Conservation (phyloP, 495 filamentous ascomycete species). For the Mytilinidion resinicola region DNA sequence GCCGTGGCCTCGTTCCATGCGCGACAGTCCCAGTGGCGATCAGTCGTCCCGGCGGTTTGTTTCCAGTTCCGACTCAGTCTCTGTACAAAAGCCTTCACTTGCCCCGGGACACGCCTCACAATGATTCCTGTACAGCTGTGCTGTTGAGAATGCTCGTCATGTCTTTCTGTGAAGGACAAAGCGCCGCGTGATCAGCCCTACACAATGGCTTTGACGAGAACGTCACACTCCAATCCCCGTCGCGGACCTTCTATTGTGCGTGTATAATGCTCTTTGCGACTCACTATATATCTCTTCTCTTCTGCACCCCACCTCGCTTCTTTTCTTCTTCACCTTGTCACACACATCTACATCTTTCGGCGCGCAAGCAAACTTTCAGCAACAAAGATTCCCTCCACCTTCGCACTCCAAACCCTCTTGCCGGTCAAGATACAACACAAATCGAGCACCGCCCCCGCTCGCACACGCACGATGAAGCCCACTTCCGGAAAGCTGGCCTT, state of each 20-base stretch:
- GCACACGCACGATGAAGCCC: neutral
- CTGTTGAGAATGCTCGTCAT: no score
- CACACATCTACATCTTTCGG: neutral
- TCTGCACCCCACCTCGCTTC: neutral
- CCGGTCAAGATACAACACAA: no score
- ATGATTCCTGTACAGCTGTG: neutral
- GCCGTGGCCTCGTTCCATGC: neutral
- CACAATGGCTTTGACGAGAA: neutral
- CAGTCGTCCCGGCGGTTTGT: neutral
- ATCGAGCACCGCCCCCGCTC: neutral
- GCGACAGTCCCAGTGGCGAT: neutral
- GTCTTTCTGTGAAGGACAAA: neutral
- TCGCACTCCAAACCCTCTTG: neutral
- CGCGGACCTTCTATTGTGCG: neutral
- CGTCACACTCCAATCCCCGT: neutral
- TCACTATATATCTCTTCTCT: no score
- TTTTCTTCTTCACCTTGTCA: neutral
- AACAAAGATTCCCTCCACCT: neutral
- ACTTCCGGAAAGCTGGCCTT: constrained; percentile 2
- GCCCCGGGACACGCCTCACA: neutral
- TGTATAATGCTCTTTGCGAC: neutral
- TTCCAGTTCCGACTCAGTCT: constrained; percentile 5
- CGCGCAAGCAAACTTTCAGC: neutral
- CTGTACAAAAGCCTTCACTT: constrained; percentile 20
- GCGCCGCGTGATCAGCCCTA: neutral